Evolutionary conservation across 306 rosid genomes (phyloP).

Genomic region (Dryas alaskensis): DNA sequence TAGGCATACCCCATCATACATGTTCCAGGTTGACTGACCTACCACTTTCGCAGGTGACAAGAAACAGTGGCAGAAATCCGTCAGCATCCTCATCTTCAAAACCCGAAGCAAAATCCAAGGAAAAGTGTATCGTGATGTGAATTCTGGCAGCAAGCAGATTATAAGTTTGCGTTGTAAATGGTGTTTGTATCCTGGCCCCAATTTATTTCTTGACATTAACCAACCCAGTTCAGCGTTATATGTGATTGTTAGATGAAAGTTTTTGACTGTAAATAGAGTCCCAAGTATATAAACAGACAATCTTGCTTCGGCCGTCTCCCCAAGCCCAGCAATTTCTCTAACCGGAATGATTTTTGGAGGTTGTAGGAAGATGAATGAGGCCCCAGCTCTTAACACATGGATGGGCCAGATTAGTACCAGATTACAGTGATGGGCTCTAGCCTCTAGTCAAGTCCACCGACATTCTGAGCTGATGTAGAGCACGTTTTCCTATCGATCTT

Average conservation of each 20-base stretch:
- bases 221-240: constrained; percentile 28
- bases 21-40: neutral
- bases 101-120: constrained; percentile 78
- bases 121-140: constrained; percentile 89
- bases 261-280: constrained; percentile 53
- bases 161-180: constrained; percentile 45
- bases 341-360: constrained; percentile 13
- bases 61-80: constrained; percentile 45
- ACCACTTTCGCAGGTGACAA: constrained; percentile 54
- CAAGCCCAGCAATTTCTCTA: neutral
- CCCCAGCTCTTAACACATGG: constrained; percentile 5
- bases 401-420: no score
- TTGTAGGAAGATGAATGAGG: constrained; percentile 12
- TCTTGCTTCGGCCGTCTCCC: neutral
- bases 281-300: constrained; percentile 4
- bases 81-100: constrained; percentile 45
- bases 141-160: constrained; percentile 26
- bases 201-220: constrained; percentile 24
- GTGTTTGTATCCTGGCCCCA: constrained; percentile 28
- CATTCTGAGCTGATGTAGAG: constrained; percentile 7
- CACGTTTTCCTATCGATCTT: neutral
- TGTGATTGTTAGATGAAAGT: constrained; percentile 37
- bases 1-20: neutral
- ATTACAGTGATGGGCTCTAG: neutral
- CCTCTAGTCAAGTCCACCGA: neutral